Evolutionary conservation across 352 stramenopile genomes (phyloP).

Genomic region (Pythium grandisporangium): DNA sequence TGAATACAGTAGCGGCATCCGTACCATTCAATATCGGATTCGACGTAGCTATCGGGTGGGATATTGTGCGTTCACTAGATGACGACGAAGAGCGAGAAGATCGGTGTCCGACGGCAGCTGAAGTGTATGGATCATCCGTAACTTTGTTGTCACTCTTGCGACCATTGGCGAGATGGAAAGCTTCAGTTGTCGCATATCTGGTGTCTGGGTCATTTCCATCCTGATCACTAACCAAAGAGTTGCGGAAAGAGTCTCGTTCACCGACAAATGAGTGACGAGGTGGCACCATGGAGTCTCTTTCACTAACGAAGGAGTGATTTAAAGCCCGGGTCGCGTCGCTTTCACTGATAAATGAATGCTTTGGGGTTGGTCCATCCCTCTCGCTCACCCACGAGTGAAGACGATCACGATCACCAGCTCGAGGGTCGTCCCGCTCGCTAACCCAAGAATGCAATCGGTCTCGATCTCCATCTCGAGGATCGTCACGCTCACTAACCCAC

Average conservation of each 20-base stretch:
- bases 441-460: slow-evolving; percentile 1
- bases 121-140: slow-evolving; percentile 2
- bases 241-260: slow-evolving; percentile 2
- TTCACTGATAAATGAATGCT: slow-evolving; percentile 2
- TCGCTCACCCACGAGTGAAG: slow-evolving; percentile 4
- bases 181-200: no score
- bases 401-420: slow-evolving; percentile 7
- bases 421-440: slow-evolving; percentile 1
- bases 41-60: no score
- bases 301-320: no score
- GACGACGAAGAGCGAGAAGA: slow-evolving; percentile 1
- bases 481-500: slow-evolving; percentile 8
- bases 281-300: neutral
- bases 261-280: slow-evolving; percentile 3
- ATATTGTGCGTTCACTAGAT: neutral
- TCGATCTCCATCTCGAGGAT: neutral
- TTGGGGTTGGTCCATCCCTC: neutral
- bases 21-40: no score
- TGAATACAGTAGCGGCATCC: neutral
- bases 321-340: no score
- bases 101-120: neutral
- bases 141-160: neutral
- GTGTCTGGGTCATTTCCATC: neutral
- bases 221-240: slow-evolving; percentile 13
- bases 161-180: no score